Evolutionary conservation across 192 early-diverging fungal genomes (phyloP).

Genomic region (Coemansia sp.): DNA sequence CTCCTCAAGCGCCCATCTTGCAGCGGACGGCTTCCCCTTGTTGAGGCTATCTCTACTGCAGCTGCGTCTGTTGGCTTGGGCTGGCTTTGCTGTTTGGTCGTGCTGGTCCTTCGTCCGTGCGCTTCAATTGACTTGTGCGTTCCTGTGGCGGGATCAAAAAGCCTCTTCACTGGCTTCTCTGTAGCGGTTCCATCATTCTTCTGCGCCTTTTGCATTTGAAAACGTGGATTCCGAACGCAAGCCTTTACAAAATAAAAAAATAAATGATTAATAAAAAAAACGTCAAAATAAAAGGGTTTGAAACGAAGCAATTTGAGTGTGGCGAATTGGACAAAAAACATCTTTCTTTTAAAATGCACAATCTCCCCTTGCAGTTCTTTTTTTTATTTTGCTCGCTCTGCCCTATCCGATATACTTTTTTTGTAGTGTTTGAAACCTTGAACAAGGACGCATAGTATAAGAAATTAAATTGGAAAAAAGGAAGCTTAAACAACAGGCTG

Average conservation of each 20-base stretch:
- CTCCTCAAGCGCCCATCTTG: not conserved
- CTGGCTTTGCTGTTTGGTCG: not conserved
- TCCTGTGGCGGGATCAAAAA: constrained; percentile 12
- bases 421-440: no score
- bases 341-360: no score
- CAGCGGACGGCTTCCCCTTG: not conserved
- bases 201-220: constrained; percentile 12
- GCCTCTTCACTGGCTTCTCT: constrained; percentile 5
- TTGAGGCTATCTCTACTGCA: not conserved
- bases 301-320: no score
- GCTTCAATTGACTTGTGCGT: not conserved
- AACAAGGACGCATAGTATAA: no score
- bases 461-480: no score
- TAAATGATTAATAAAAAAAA: not conserved
- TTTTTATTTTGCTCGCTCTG: no score
- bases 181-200: constrained; percentile 7
- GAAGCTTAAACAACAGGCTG: constrained; percentile 20
- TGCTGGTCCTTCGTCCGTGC: constrained; percentile 3
- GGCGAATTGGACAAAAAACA: no score
- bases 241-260: not conserved
- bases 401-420: no score
- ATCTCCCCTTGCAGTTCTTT: no score
- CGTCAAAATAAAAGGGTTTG: not conserved
- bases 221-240: not conserved
- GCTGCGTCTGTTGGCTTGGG: not conserved